phyloP scores from a whole-genome alignment of 2,329 filamentous ascomycete species.

The Fusarium papillatum region DNA sequence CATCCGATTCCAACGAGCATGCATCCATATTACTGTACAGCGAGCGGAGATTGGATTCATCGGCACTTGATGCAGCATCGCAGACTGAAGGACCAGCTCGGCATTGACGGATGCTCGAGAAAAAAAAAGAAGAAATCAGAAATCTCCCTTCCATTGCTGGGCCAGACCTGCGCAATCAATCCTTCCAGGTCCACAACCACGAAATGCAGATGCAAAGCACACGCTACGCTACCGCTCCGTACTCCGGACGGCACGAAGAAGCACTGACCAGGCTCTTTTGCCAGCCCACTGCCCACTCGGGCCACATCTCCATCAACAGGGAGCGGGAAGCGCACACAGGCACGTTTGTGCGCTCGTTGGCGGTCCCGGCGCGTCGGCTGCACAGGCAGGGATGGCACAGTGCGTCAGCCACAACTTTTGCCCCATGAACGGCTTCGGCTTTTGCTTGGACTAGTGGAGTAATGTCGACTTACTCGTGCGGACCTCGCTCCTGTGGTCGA shows the following conservation, averaged over 20 bases:
- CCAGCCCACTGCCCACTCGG: conserved; percentile 24
- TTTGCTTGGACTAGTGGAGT: conserved; percentile 21
- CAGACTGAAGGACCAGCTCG: neutral
- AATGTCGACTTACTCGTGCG: conserved; percentile 11
- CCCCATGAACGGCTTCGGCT: conserved; percentile 33
- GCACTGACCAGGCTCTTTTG: conserved; percentile 16
- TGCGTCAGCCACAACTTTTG: conserved; percentile 28
- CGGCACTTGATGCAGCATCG: neutral
- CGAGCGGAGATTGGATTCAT: neutral
- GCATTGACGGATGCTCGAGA: neutral
- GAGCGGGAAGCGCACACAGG: conserved; percentile 45
- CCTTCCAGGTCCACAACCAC: conserved; percentile 1
- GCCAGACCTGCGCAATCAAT: neutral
- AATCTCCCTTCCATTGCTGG: neutral
- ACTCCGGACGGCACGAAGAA: conserved; percentile 14
- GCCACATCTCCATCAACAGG: conserved; percentile 37
- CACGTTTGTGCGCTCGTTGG: conserved; percentile 34
- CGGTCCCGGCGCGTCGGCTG: conserved; percentile 30
- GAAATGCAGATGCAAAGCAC: conserved; percentile 15
- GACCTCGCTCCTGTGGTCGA: neutral
- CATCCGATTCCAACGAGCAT: neutral
- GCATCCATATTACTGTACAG: neutral
- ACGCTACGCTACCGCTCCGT: conserved; percentile 12
- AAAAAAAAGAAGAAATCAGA: neutral
- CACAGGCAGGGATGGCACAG: conserved; percentile 35